These are phyloP conservation scores for Pseudocohnilembus persalinus DNA, from an alignment of 169 alveolate genomes.

Conservation along the genomic window DNA sequence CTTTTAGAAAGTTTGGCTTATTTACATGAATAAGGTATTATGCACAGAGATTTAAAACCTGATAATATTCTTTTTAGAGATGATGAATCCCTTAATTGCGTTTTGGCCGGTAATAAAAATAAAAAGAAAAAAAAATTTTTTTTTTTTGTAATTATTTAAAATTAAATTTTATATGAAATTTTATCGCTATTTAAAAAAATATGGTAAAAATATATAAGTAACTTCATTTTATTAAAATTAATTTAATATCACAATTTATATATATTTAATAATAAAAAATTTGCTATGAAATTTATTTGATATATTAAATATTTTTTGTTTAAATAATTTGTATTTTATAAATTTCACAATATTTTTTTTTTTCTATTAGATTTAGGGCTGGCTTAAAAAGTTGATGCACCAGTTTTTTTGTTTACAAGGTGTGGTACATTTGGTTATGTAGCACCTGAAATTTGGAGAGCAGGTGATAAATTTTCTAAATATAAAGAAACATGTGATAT, in stretches of 20 bases:
- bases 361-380: slow-evolving; percentile 27
- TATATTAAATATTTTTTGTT: too few relatives aligned
- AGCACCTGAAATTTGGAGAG: slow-evolving; percentile 1
- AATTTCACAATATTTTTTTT: too few relatives aligned
- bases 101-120: not conserved
- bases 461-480: not conserved
- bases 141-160: too few relatives aligned
- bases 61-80: slow-evolving; percentile 38
- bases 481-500: not conserved
- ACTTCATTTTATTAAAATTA: too few relatives aligned
- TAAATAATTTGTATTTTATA: too few relatives aligned
- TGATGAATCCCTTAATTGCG: not conserved
- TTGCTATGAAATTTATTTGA: too few relatives aligned
- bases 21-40: slow-evolving; percentile 24
- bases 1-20: slow-evolving; percentile 20
- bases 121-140: too few relatives aligned
- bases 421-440: slow-evolving; percentile 54
- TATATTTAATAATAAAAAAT: too few relatives aligned
- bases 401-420: slow-evolving; percentile 22
- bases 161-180: too few relatives aligned
- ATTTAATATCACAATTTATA: too few relatives aligned
- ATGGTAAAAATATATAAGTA: too few relatives aligned
- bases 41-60: slow-evolving; percentile 52
- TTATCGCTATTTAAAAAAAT: too few relatives aligned
- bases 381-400: slow-evolving; percentile 26